These are phyloP conservation scores for Leishmania turanica DNA, from an alignment of 208 protist species.

Conservation along the genomic window DNA sequence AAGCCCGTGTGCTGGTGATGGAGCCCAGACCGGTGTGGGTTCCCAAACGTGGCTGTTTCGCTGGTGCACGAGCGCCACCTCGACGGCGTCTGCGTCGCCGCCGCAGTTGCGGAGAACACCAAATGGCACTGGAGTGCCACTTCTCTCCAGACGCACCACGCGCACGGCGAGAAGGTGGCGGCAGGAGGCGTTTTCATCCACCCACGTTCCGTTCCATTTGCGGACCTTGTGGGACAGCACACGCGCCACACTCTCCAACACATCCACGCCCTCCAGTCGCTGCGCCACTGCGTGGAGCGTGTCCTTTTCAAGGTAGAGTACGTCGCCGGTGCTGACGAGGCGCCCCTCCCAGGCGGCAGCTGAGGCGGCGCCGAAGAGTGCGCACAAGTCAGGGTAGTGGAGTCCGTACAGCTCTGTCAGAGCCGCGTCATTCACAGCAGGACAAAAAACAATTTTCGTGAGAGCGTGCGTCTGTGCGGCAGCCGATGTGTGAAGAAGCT, in stretches of 20 bases:
- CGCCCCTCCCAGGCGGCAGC: conserved; percentile 42
- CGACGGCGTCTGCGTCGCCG: conserved; percentile 6
- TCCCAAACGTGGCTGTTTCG: conserved; percentile 25
- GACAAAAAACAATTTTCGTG: conserved; percentile 35
- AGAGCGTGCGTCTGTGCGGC: conserved; percentile 1
- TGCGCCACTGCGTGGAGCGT: conserved; percentile 20
- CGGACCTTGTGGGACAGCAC: conserved; percentile 31
- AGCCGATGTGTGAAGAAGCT: conserved; percentile 8
- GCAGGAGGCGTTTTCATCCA: conserved; percentile 21
- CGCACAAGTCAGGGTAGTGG: conserved; percentile 47
- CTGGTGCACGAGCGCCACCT: conserved; percentile 44
- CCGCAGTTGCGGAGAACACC: conserved; percentile 11
- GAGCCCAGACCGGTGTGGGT: conserved; percentile 53
- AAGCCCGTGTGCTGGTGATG: conserved; percentile 13
- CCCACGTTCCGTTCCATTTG: conserved; percentile 24
- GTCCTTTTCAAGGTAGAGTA: conserved; percentile 38
- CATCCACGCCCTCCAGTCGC: conserved; percentile 40
- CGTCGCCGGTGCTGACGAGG: conserved; percentile 69
- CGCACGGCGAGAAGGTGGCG: conserved; percentile 48
- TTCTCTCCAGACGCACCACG: conserved; percentile 25
- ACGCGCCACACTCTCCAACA: conserved; percentile 28
- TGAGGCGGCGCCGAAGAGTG: conserved; percentile 34
- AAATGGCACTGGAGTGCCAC: background rate
- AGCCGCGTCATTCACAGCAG: conserved; percentile 54
- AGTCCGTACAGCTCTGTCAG: conserved; percentile 62